Percentiles rank a stretch among this genome's conserved stretches.
Conservation (phyloP, 495 filamentous ascomycete genomes). For the Emericellopsis terricola region DNA sequence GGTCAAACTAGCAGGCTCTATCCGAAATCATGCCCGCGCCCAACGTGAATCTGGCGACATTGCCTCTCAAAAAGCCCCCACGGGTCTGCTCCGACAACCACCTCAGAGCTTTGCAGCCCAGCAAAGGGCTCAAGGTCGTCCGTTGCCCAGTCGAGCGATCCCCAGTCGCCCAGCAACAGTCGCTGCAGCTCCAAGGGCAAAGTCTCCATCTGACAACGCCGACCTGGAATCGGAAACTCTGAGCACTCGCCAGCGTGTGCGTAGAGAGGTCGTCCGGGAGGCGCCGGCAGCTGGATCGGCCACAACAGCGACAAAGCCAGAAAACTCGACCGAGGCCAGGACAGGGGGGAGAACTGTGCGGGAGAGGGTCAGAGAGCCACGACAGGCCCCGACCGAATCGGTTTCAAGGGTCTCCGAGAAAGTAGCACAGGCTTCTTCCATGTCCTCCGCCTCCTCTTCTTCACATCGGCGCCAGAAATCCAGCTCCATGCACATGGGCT, state of each 20-base stretch:
- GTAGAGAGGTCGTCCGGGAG: neutral
- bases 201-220: no score
- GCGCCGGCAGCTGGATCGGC: neutral
- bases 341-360: neutral
- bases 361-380: neutral
- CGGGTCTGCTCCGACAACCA: slow-evolving; percentile 22
- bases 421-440: no score
- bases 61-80: slow-evolving; percentile 1
- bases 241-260: neutral
- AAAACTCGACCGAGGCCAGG: neutral
- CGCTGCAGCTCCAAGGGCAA: no score
- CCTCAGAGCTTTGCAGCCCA: slow-evolving; percentile 42
- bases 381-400: no score
- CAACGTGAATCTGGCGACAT: slow-evolving; percentile 1
- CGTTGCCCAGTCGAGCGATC: no score
- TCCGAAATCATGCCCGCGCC: no score
- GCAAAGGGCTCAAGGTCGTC: slow-evolving; percentile 29
- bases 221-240: no score
- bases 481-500: slow-evolving; percentile 2
- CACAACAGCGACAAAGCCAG: neutral
- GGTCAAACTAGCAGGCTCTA: slow-evolving; percentile 4
- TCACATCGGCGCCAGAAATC: neutral
- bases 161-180: no score
- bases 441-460: no score
- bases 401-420: no score